These are phyloP conservation scores for Tylopilus vinaceipallidus DNA, from an alignment of 768 basidiomycete species.

Conservation along the genomic window DNA sequence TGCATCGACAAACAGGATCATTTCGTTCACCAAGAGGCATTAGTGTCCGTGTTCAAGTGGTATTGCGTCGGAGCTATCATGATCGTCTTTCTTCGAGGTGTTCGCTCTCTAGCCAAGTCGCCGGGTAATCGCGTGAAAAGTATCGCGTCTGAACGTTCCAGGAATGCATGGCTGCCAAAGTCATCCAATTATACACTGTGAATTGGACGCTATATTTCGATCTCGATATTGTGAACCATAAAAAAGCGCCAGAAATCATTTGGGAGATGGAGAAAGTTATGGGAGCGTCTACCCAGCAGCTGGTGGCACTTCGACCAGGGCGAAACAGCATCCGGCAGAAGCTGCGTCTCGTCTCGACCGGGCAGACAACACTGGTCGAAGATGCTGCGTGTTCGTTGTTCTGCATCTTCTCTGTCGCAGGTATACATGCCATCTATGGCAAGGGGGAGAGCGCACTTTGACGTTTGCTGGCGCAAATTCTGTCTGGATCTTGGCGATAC, in stretches of 20 bases:
- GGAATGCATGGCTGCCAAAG: conserved; percentile 3
- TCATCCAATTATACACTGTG: conserved; percentile 3
- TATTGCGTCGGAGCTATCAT: too few species aligned
- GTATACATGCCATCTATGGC: background rate
- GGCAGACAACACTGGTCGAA: background rate
- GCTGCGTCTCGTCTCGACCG: background rate
- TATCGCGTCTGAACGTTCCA: conserved; percentile 2
- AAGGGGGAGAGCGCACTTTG: background rate
- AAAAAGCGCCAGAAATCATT: background rate
- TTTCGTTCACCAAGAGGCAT: background rate
- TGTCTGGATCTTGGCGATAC: background rate
- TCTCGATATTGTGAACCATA: background rate
- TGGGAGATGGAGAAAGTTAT: conserved; percentile 6
- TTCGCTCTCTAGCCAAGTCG: background rate
- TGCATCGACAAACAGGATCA: conserved; percentile 8
- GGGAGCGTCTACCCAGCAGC: background rate
- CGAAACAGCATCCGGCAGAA: background rate
- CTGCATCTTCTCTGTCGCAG: background rate
- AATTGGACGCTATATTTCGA: background rate
- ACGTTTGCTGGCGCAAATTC: background rate
- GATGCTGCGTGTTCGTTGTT: too few species aligned
- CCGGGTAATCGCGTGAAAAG: background rate
- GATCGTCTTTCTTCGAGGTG: conserved; percentile 1
- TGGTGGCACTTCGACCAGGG: background rate
- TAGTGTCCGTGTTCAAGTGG: too few species aligned